Evolutionary conservation across 2,329 filamentous ascomycete species (phyloP), one percentile per base, ranked within the genome.

Genomic region (Ascochyta rabiei): DNA sequence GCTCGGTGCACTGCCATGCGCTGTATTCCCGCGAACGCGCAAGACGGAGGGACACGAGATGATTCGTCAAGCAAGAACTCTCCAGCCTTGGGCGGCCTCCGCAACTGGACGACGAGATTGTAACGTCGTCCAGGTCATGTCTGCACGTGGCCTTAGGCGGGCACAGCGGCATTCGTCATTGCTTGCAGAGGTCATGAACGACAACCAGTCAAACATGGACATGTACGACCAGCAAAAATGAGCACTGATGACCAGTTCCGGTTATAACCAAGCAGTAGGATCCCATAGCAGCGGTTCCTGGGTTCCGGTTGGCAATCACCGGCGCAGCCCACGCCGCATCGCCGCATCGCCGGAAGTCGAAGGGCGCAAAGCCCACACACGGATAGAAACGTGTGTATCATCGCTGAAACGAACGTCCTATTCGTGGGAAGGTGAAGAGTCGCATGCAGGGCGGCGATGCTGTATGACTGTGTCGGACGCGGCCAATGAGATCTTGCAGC

Each of bases 381-480:
- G 24, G 43, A 43, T 46, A 58, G 52, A 48, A 63, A 61, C 57
- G 52, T 59, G 57, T 59, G 41, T 48, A 48, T 51, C 56, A 61
- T 57, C 53, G 60, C 62, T 57, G 60, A 63, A 48, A 58, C 59
- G 37, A 4, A 43, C 46, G n/a, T 43, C 58, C 57, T 53, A 66
- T 69, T 67, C 54, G 63, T 57, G 59, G 62, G 58, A 46, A 28
- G 28, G 48, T 48, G 39, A 35, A 51, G 28, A 50, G 49, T 51
- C 50, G 48, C 39, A 48, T 18, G 26, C 31, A 47, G 53, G 57
- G 59, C 61, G 57, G 59, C 61, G 61, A 66, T 62, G 65, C 45
- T 60, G 64, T 62, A 72, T 72, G 71, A 72, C 71, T 73, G 71
- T 72, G 50, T 50, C 41, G 33, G 42, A 48, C 41, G 46, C 39